Percentiles rank a stretch among this genome's conserved stretches.
Conservation (phyloP, 176 grass and related monocot genomes). For the Echinochloa phyllopogon region DNA sequence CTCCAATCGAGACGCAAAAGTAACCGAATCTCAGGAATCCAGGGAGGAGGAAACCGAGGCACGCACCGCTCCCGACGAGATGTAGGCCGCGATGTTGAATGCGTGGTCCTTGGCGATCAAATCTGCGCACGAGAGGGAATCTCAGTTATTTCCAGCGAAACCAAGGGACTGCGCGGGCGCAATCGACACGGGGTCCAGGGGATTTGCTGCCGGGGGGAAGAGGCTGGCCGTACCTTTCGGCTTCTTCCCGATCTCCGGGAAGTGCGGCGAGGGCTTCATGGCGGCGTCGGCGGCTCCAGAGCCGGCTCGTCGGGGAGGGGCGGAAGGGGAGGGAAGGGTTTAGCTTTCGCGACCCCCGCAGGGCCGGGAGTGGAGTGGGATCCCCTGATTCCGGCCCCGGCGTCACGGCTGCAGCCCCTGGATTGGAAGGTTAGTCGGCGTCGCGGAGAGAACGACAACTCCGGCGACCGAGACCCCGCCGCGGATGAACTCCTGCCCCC, state of each 20-base stretch:
- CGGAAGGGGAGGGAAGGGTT: constrained; percentile 6
- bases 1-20: neutral
- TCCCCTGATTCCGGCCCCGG: neutral
- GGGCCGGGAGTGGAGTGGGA: neutral
- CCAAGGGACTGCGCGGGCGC: neutral
- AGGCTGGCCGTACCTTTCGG: constrained; percentile 55
- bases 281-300: constrained; percentile 37
- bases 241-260: constrained; percentile 78
- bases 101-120: constrained; percentile 76
- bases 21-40: constrained; percentile 22
- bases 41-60: neutral
- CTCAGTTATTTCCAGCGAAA: constrained; percentile 22
- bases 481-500: neutral
- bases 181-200: neutral
- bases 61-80: constrained; percentile 60
- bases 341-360: constrained; percentile 1
- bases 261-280: constrained; percentile 78
- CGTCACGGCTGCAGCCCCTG: neutral
- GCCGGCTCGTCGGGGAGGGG: constrained; percentile 30
- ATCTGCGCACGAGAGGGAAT: constrained; percentile 43
- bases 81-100: constrained; percentile 75
- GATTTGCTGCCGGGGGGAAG: neutral
- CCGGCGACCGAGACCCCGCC: neutral
- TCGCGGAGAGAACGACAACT: neutral
- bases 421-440: neutral